A percentile compares a stretch with the other conserved stretches of the same genome.
phyloP scores from a whole-genome alignment of 331 rosid species.

The Spiraea crenata region DNA sequence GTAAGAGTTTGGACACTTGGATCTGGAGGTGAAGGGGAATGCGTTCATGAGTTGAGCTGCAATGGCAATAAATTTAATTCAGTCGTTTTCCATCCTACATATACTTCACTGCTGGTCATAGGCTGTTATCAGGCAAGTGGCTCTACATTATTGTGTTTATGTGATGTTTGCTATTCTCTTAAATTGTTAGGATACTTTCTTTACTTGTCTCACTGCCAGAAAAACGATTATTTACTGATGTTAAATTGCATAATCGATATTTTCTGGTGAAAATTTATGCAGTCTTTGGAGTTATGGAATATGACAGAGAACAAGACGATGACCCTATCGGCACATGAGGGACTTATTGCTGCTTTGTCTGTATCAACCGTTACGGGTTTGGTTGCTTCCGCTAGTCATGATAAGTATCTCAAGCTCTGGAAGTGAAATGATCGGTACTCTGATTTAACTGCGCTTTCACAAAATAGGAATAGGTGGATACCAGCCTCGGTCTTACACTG shows the following conservation, averaged over 20 bases:
- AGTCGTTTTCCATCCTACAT: slow-evolving; percentile 82
- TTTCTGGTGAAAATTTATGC: slow-evolving; percentile 15
- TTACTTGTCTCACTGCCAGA: neutral
- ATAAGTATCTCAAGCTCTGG: slow-evolving; percentile 80
- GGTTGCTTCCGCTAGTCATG: slow-evolving; percentile 92
- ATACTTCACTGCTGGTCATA: slow-evolving; percentile 69
- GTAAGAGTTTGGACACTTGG: slow-evolving; percentile 87
- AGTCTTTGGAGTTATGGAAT: slow-evolving; percentile 96
- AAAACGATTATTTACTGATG: neutral
- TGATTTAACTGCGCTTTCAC: slow-evolving; percentile 22
- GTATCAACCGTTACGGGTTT: slow-evolving; percentile 67
- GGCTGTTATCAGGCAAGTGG: slow-evolving; percentile 87
- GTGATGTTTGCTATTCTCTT: neutral
- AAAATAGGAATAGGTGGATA: slow-evolving; percentile 16
- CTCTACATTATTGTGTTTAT: neutral
- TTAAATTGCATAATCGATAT: neutral
- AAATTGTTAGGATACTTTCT: neutral
- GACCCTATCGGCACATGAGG: slow-evolving; percentile 81
- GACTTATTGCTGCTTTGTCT: slow-evolving; percentile 66
- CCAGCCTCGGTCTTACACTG: slow-evolving; percentile 5
- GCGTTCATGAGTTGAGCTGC: slow-evolving; percentile 81
- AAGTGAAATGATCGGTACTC: slow-evolving; percentile 38
- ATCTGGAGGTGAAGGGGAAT: slow-evolving; percentile 72
- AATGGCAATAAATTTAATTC: slow-evolving; percentile 81
- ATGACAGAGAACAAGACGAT: slow-evolving; percentile 80